Evolutionary conservation across 768 basidiomycete species (phyloP).

Genomic region (Trametes meyenii): DNA sequence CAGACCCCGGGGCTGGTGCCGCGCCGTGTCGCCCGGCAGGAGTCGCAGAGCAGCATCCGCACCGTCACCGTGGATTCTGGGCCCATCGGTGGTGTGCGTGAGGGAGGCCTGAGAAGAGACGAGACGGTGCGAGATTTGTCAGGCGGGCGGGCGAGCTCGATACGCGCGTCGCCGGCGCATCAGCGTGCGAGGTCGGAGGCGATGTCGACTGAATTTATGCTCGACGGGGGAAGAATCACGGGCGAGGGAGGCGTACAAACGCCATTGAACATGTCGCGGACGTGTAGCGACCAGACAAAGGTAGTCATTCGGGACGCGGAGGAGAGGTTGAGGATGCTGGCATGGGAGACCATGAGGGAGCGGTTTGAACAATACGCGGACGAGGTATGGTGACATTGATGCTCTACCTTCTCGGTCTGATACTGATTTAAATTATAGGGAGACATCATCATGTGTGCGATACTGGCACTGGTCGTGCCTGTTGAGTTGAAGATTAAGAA

Average conservation of each 20-base stretch:
- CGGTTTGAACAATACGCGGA: conserved; percentile 65
- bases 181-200: conserved; percentile 26
- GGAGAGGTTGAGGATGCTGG: conserved; percentile 50
- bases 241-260: conserved; percentile 4
- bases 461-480: conserved; percentile 64
- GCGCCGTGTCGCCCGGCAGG: conserved; percentile 42
- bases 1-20: background rate
- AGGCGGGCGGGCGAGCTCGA: background rate
- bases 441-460: conserved; percentile 79
- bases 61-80: conserved; percentile 65
- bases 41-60: conserved; percentile 68
- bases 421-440: conserved; percentile 48
- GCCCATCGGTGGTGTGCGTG: conserved; percentile 27
- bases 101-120: conserved; percentile 17
- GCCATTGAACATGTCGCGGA: conserved; percentile 18
- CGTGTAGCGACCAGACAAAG: conserved; percentile 21
- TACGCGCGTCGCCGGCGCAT: conserved; percentile 15
- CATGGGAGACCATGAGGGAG: conserved; percentile 57
- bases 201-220: conserved; percentile 25
- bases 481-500: conserved; percentile 55
- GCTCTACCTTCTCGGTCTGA: background rate
- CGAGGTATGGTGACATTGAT: conserved; percentile 43
- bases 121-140: conserved; percentile 27
- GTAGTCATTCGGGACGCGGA: conserved; percentile 50
- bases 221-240: conserved; percentile 5